Evolutionary conservation across 108 stramenopile genomes (phyloP).

Genomic region (Cyclostephanos invisitatus): DNA sequence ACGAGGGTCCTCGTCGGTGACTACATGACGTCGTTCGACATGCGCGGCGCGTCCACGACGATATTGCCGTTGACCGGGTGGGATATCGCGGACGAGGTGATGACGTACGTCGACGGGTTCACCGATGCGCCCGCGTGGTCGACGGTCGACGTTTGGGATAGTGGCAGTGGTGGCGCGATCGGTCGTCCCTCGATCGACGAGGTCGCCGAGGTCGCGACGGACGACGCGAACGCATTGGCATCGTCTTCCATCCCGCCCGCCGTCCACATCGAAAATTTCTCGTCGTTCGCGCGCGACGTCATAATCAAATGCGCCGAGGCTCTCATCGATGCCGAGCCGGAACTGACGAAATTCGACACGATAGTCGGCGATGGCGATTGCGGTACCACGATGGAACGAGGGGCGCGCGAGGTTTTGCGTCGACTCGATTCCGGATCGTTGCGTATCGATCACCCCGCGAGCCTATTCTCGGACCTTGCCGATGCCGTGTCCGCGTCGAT

Average conservation of each 20-base stretch:
- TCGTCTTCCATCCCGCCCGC: constrained; percentile 37
- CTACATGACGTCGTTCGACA: constrained; percentile 97
- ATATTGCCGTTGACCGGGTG: constrained; percentile 66
- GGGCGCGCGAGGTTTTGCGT: constrained; percentile 79
- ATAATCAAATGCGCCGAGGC: constrained; percentile 49
- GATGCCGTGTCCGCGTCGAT: constrained; percentile 83
- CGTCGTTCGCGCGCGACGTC: constrained; percentile 20
- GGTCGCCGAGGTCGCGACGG: constrained; percentile 55
- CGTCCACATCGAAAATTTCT: constrained; percentile 52
- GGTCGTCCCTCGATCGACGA: constrained; percentile 56
- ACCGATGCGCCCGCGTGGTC: constrained; percentile 89
- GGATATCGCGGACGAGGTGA: constrained; percentile 36
- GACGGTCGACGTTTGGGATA: constrained; percentile 60
- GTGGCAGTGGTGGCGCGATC: constrained; percentile 4
- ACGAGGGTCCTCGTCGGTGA: constrained; percentile 78
- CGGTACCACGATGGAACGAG: constrained; percentile 94
- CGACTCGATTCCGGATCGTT: constrained; percentile 53
- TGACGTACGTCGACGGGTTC: constrained; percentile 75
- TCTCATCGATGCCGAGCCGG: constrained; percentile 78
- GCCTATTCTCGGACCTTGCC: constrained; percentile 69
- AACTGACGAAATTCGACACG: constrained; percentile 84
- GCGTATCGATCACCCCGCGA: constrained; percentile 55
- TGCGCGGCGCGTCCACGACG: constrained; percentile 92
- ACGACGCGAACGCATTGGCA: constrained; percentile 11
- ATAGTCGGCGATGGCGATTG: constrained; percentile 99